phyloP scores from a whole-genome alignment of 805 yeast genomes.

The Metschnikowia colocasiae region DNA sequence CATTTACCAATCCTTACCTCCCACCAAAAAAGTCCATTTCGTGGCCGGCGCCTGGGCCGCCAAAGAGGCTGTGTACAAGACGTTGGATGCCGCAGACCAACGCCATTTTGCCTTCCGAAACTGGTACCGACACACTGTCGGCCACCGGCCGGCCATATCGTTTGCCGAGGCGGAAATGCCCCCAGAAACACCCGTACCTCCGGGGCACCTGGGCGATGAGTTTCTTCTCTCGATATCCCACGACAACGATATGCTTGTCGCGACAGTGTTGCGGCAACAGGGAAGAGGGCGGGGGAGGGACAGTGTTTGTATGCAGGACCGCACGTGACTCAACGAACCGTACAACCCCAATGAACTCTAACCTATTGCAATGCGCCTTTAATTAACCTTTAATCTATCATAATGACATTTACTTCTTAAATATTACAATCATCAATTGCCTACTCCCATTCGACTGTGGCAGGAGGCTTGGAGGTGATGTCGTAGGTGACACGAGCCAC shows the following conservation, averaged over 20 bases:
- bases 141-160: slow-evolving; percentile 45
- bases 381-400: too few species aligned
- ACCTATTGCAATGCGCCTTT: too few species aligned
- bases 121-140: slow-evolving; percentile 51
- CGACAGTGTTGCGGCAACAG: slow-evolving; percentile 49
- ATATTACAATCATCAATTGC: too few species aligned
- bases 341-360: too few species aligned
- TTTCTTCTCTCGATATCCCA: slow-evolving; percentile 60
- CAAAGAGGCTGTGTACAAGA: slow-evolving; percentile 71
- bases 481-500: slow-evolving; percentile 99
- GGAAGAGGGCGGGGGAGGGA: background rate
- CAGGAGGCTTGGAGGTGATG: slow-evolving; percentile 98
- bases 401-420: too few species aligned
- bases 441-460: slow-evolving; percentile 99
- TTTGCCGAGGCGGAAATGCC: background rate
- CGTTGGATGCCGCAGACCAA: slow-evolving; percentile 50
- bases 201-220: slow-evolving; percentile 30
- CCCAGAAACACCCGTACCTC: background rate
- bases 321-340: too few species aligned
- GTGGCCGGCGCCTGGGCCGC: slow-evolving; percentile 66
- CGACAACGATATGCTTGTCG: slow-evolving; percentile 57
- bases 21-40: slow-evolving; percentile 23
- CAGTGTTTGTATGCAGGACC: too few species aligned
- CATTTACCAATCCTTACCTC: slow-evolving; percentile 19
- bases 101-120: slow-evolving; percentile 48